A percentile compares a stretch with the other conserved stretches of the same genome.
Evolutionary conservation across 2,329 filamentous ascomycete genomes (phyloP).

Genomic region (Scedosporium aurantiacum): DNA sequence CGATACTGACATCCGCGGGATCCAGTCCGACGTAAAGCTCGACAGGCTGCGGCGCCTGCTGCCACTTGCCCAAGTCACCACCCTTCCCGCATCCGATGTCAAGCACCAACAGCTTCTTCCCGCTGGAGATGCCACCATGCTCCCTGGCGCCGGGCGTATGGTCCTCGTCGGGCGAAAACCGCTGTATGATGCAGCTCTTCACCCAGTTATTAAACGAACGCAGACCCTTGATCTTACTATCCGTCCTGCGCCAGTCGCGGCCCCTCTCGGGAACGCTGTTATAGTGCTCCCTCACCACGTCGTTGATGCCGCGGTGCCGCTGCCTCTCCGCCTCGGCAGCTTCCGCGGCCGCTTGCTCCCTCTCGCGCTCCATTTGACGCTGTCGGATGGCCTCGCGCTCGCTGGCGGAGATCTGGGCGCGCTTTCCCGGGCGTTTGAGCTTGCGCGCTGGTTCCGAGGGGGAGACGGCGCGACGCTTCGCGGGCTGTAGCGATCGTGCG

Average conservation of each 20-base stretch:
- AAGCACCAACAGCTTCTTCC: slow-evolving; percentile 60
- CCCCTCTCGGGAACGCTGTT: slow-evolving; percentile 91
- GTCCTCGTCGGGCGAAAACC: slow-evolving; percentile 77
- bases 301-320: slow-evolving; percentile 49
- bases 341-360: slow-evolving; percentile 25
- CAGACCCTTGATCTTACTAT: slow-evolving; percentile 89
- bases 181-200: slow-evolving; percentile 94
- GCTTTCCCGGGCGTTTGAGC: slow-evolving; percentile 56
- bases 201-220: slow-evolving; percentile 98
- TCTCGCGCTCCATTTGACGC: slow-evolving; percentile 46
- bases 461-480: slow-evolving; percentile 47
- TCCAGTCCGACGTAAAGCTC: slow-evolving; percentile 90
- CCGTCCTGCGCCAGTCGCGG: slow-evolving; percentile 86
- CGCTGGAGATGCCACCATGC: slow-evolving; percentile 32
- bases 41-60: slow-evolving; percentile 83
- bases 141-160: slow-evolving; percentile 51
- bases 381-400: slow-evolving; percentile 59
- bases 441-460: slow-evolving; percentile 48
- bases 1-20: slow-evolving; percentile 82
- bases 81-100: slow-evolving; percentile 97
- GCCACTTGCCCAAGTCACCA: slow-evolving; percentile 91
- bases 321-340: slow-evolving; percentile 26
- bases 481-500: slow-evolving; percentile 44
- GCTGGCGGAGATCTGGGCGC: slow-evolving; percentile 54
- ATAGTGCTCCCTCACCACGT: slow-evolving; percentile 88